Evolutionary conservation across 2,329 filamentous ascomycete species (phyloP), one percentile per base, ranked within the genome.

Genomic region (Apiospora hydei): DNA sequence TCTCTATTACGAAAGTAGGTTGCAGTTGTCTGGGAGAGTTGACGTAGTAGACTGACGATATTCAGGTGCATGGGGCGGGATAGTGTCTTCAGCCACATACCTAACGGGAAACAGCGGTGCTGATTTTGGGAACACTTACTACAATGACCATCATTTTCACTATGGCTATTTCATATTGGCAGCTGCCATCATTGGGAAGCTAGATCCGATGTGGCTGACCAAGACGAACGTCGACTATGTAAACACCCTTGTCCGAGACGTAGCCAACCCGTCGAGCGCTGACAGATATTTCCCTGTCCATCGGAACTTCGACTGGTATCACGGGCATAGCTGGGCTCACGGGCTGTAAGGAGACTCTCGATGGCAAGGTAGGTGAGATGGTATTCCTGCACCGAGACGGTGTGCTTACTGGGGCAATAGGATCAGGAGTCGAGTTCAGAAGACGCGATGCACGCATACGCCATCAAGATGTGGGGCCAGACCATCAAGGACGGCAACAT

Each of bases 291-390:
- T 97, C 81, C 95, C 96, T 0, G 91, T 94, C 76, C 95, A 89
- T 73, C 90, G 96, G 68, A 90, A 87, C 71, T 98, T 98, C 79
- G 96, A 98, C 82, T 98, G 94, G 94, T 98, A 92, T 81, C 91
- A 97, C 78, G 96, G 96, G 1, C 96, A 98, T 85, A 95, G 92
- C 72, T 98, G 96, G 94, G 96, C 96, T 2, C 94, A 94, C 71
- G 93, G 93, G 0, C 83, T 96, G 6, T 93, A 90, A 90, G 77
- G 89, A 93, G 74, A 87, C 88, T 49, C 85, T 84, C 71, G 93
- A 96, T 80, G 93, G 94, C 73, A 95, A 95, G 83, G 90, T 85
- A 67, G 70, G 77, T 49, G 5, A 26, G 10, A 26, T 43, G 34
- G 46, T n/a, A 41, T 11, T 64, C n/a, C 14, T 8, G 38, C 6